These are phyloP conservation scores for Kodamaea suecica DNA, from an alignment of 1,139 yeast species.

Conservation along the genomic window DNA sequence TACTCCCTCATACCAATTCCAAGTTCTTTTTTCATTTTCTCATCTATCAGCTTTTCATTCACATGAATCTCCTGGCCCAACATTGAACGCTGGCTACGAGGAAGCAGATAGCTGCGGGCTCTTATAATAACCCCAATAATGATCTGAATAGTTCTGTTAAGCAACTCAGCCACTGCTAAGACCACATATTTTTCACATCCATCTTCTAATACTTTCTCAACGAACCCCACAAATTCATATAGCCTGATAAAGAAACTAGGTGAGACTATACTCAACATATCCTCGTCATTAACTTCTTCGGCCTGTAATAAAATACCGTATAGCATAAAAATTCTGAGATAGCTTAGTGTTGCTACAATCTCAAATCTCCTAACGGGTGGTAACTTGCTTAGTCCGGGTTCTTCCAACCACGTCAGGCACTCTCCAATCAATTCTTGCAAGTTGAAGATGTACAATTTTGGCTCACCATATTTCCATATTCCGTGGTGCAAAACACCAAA, in stretches of 20 bases:
- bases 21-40: constrained; percentile 7
- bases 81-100: constrained; percentile 7
- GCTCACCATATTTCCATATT: constrained; percentile 22
- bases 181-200: constrained; percentile 21
- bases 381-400: constrained; percentile 5
- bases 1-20: constrained; percentile 15
- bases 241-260: constrained; percentile 24
- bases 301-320: constrained; percentile 35
- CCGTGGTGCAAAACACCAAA: constrained; percentile 26
- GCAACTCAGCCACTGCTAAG: constrained; percentile 29
- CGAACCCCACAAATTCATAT: constrained; percentile 16
- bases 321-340: constrained; percentile 29
- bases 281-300: constrained; percentile 29
- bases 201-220: constrained; percentile 11
- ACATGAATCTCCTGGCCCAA: constrained; percentile 10
- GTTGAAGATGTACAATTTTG: constrained; percentile 22
- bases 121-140: constrained; percentile 36
- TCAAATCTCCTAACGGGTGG: constrained; percentile 23
- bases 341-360: constrained; percentile 25
- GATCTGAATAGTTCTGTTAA: constrained; percentile 35
- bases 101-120: constrained; percentile 17
- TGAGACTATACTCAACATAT: constrained; percentile 18
- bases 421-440: constrained; percentile 25
- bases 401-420: constrained; percentile 25
- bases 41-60: constrained; percentile 9